Percentiles rank a stretch among this genome's conserved stretches.
Conservation (phyloP, 2,329 filamentous ascomycete species). For the Xylariomycetidae sp. region DNA sequence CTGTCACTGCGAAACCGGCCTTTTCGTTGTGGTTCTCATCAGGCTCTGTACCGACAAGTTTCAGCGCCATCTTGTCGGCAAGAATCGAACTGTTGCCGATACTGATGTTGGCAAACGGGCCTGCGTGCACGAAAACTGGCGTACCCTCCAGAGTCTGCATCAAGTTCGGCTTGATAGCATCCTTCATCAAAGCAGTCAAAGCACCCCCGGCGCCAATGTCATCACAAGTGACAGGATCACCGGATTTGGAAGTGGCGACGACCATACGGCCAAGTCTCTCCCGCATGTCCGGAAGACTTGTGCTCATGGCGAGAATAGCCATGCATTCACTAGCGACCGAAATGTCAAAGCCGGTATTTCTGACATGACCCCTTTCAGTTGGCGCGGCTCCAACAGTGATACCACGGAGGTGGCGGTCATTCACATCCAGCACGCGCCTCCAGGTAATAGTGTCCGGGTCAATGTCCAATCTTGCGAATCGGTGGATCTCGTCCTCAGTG, state of each 20-base stretch:
- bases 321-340: slow-evolving; percentile 97
- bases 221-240: slow-evolving; percentile 92
- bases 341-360: slow-evolving; percentile 94
- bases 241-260: slow-evolving; percentile 76
- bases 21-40: slow-evolving; percentile 81
- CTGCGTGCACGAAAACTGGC: slow-evolving; percentile 94
- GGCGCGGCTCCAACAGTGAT: slow-evolving; percentile 84
- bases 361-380: slow-evolving; percentile 84
- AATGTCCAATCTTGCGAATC: slow-evolving; percentile 92
- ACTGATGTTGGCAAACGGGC: slow-evolving; percentile 96
- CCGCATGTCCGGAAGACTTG: slow-evolving; percentile 79
- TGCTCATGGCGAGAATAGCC: slow-evolving; percentile 94
- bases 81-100: slow-evolving; percentile 95
- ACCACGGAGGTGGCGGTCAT: slow-evolving; percentile 87
- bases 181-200: slow-evolving; percentile 90
- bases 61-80: slow-evolving; percentile 91
- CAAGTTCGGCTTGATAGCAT: slow-evolving; percentile 97
- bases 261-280: slow-evolving; percentile 95
- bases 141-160: slow-evolving; percentile 99
- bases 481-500: slow-evolving; percentile 80
- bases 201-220: slow-evolving; percentile 92
- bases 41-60: slow-evolving; percentile 88
- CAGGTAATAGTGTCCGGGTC: slow-evolving; percentile 97
- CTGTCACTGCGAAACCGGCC: slow-evolving; percentile 90
- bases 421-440: slow-evolving; percentile 93